Evolutionary conservation across 1,284 basidiomycete species (phyloP).

Genomic region (Cutaneotrichosporon sp.): DNA sequence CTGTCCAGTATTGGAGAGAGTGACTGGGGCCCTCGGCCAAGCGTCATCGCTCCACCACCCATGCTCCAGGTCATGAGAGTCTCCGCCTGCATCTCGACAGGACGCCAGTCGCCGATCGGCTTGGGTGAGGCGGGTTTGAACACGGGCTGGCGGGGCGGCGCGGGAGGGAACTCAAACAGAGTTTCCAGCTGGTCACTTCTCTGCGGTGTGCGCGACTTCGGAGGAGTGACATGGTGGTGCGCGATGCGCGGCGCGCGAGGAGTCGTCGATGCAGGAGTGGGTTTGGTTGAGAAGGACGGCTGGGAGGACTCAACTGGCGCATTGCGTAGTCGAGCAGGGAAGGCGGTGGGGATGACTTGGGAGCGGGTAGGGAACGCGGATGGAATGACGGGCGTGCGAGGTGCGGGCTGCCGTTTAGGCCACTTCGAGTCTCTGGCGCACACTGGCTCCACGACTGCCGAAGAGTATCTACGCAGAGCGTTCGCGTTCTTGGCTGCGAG

Average conservation of each 20-base stretch:
- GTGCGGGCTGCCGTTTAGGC: conserved; percentile 11
- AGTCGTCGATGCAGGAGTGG: conserved; percentile 3
- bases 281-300: background rate
- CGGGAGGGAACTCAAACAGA: conserved; percentile 28
- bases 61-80: conserved; percentile 45
- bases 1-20: background rate
- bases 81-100: conserved; percentile 42
- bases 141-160: conserved; percentile 26
- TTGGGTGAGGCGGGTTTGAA: conserved; percentile 15
- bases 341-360: conserved; percentile 1
- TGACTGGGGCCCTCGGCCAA: background rate
- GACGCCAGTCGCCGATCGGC: conserved; percentile 24
- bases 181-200: conserved; percentile 24
- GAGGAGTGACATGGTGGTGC: conserved; percentile 34
- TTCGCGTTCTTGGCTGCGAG: conserved; percentile 1
- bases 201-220: conserved; percentile 25
- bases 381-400: background rate
- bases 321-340: background rate
- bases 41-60: conserved; percentile 15
- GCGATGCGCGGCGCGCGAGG: conserved; percentile 14
- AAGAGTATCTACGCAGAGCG: conserved; percentile 18
- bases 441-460: conserved; percentile 15
- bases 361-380: conserved; percentile 7
- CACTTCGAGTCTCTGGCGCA: conserved; percentile 11
- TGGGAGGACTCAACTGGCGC: background rate